These are phyloP conservation scores for Zygotorulaspora danielsina DNA, from an alignment of 805 yeast genomes.

Conservation along the genomic window DNA sequence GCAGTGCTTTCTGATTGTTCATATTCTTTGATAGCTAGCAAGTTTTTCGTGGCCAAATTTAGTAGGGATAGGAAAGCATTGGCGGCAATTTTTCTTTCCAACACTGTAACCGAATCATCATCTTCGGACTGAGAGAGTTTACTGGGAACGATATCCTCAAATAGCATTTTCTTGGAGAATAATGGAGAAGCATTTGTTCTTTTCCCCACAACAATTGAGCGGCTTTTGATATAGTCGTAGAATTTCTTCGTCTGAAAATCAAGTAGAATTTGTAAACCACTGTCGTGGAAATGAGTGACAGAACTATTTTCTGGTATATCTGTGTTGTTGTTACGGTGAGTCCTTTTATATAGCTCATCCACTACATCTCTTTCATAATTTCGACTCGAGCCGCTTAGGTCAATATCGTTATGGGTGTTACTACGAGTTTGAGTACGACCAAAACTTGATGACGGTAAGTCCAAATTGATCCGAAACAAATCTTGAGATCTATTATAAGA, in stretches of 20 bases:
- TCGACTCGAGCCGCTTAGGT: neutral
- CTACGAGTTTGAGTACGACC: constrained; percentile 25
- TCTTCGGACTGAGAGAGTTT: constrained; percentile 8
- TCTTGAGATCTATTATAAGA: constrained; percentile 9
- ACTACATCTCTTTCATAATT: constrained; percentile 20
- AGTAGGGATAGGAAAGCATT: constrained; percentile 32
- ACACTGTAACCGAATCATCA: constrained; percentile 1
- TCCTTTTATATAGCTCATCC: constrained; percentile 21
- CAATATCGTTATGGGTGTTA: constrained; percentile 12
- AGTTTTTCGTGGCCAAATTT: constrained; percentile 27
- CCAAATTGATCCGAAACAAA: constrained; percentile 23
- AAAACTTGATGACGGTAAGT: constrained; percentile 34
- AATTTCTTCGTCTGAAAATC: constrained; percentile 30
- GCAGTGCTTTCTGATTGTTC: constrained; percentile 2
- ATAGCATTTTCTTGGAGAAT: constrained; percentile 20
- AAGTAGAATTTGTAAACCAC: constrained; percentile 6
- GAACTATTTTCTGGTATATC: constrained; percentile 2
- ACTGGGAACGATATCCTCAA: constrained; percentile 32
- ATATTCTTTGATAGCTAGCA: constrained; percentile 10
- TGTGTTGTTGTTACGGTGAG: constrained; percentile 4
- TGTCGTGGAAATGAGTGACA: neutral
- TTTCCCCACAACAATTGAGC: constrained; percentile 21
- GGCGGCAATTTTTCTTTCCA: constrained; percentile 28
- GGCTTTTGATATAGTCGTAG: constrained; percentile 28
- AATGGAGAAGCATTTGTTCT: constrained; percentile 18